Evolutionary conservation across 2,329 filamentous ascomycete genomes (phyloP), one percentile per base, ranked within the genome.

Genomic region (Xylariaceae sp.): DNA sequence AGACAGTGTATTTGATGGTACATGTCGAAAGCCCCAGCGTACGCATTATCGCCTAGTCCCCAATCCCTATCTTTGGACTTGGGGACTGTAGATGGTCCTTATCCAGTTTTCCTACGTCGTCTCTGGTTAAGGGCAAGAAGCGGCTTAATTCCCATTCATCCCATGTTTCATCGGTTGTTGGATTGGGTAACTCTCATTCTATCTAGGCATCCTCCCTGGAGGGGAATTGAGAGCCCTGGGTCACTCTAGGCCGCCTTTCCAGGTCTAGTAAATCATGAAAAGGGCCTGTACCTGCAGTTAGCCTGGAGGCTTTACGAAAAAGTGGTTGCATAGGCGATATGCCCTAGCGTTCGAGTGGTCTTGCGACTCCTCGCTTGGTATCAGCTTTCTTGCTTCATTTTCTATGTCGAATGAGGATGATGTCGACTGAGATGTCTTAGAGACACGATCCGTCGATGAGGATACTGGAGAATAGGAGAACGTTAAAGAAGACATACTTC

Each of bases 1-100:
- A 73, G 62, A 52, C 72, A 73, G 54, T 74, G 72, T 0, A 73
- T 57, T 20, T 71, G 66, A 44, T 73, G 70, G 47, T 68, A 68
- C 4, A 69, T 60, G 45, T 74, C 72, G 18, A 73, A 54, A 7
- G 64, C 62, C 20, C 59, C 68, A 19, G 69, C 65, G 50, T 74
- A 74, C 2, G 69, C 68, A 20, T 74, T 68, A 18, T 68, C 58
- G 2, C 71, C 71, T 7, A 72, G 57, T 1, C 67, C 68, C 67
- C 70, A 73, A 37, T 65, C 49, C 14, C 67, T 49, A 40, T 73
- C 60, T 32, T 68, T 65, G 41, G 69, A 61, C 41, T 65, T 70
- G 14, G 61, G 56, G 7, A 62, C 62, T 0, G 55, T 65, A 6
- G 56, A 54, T 0, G 69, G 42, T 74, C 69, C 44, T 73, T 72